Evolutionary conservation across 1,284 basidiomycete species (phyloP).

Genomic region (Boletus hoseneyae): DNA sequence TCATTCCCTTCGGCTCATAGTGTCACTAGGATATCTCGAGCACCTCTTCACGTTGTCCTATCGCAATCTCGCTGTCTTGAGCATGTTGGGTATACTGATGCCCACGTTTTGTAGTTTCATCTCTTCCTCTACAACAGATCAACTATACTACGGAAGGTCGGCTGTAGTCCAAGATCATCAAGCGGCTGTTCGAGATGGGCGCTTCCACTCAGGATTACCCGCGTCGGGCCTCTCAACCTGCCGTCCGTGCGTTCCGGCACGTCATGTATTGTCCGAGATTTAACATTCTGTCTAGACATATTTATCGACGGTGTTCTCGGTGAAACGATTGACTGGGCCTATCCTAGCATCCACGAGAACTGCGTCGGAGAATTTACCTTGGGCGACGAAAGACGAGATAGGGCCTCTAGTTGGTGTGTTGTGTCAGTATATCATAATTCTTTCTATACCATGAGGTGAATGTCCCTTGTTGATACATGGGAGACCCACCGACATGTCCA

Average conservation of each 20-base stretch:
- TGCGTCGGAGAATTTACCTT: slow-evolving; percentile 44
- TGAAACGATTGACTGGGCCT: slow-evolving; percentile 58
- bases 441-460: slow-evolving; percentile 58
- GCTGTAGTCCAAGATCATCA: slow-evolving; percentile 56
- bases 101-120: slow-evolving; percentile 45
- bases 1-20: slow-evolving; percentile 42
- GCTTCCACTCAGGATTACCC: slow-evolving; percentile 61
- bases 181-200: slow-evolving; percentile 67
- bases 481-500: too few species aligned
- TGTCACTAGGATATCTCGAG: slow-evolving; percentile 63
- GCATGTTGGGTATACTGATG: slow-evolving; percentile 50
- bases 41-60: slow-evolving; percentile 58
- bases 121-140: slow-evolving; percentile 15
- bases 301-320: slow-evolving; percentile 68
- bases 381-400: slow-evolving; percentile 45
- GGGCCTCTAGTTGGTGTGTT: slow-evolving; percentile 62
- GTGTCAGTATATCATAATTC: slow-evolving; percentile 63
- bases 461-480: too few species aligned
- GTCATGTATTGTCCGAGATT: background rate
- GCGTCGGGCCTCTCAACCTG: slow-evolving; percentile 50
- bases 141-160: slow-evolving; percentile 40
- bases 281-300: slow-evolving; percentile 44
- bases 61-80: slow-evolving; percentile 64
- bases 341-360: slow-evolving; percentile 44
- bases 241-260: slow-evolving; percentile 50